These are phyloP conservation scores for Naumovozyma baii DNA, from an alignment of 805 yeast species.

Conservation along the genomic window DNA sequence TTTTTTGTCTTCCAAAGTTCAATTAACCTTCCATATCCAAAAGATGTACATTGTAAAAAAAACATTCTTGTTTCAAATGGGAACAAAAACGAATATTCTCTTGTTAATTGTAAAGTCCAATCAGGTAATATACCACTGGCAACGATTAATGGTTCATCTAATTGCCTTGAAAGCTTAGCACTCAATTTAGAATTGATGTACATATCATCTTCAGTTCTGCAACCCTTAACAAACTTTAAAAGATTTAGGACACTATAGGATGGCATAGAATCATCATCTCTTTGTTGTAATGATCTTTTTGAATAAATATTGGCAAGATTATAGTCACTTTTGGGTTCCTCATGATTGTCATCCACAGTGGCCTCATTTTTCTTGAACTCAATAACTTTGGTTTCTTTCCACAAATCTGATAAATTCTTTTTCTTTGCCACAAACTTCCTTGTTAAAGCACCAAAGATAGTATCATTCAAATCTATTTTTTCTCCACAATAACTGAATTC, in stretches of 20 bases:
- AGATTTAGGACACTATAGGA: conserved; percentile 36
- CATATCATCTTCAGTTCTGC: conserved; percentile 14
- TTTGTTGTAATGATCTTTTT: conserved; percentile 2
- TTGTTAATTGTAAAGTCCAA: conserved; percentile 72
- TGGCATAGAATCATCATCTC: conserved; percentile 4
- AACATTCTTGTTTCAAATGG: conserved; percentile 74
- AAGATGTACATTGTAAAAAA: conserved; percentile 78
- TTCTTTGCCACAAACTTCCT: conserved; percentile 34
- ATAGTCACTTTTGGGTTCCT: conserved; percentile 18
- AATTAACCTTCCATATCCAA: conserved; percentile 78
- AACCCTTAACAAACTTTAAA: conserved; percentile 38
- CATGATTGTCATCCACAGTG: conserved; percentile 16
- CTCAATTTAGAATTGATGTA: conserved; percentile 75
- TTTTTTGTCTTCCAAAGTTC: conserved; percentile 61
- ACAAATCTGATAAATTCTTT: conserved; percentile 41
- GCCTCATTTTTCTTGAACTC: conserved; percentile 36
- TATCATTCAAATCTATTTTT: conserved; percentile 51
- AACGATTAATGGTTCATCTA: conserved; percentile 82
- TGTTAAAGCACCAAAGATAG: conserved; percentile 68
- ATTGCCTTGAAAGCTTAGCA: conserved; percentile 75
- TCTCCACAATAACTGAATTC: conserved; percentile 54
- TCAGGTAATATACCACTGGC: conserved; percentile 79
- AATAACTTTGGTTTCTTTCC: conserved; percentile 49
- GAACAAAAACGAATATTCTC: conserved; percentile 68
- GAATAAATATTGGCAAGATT: conserved; percentile 24